Evolutionary conservation across 345 rosid genomes (phyloP).

Genomic region (Camelina neglecta): DNA sequence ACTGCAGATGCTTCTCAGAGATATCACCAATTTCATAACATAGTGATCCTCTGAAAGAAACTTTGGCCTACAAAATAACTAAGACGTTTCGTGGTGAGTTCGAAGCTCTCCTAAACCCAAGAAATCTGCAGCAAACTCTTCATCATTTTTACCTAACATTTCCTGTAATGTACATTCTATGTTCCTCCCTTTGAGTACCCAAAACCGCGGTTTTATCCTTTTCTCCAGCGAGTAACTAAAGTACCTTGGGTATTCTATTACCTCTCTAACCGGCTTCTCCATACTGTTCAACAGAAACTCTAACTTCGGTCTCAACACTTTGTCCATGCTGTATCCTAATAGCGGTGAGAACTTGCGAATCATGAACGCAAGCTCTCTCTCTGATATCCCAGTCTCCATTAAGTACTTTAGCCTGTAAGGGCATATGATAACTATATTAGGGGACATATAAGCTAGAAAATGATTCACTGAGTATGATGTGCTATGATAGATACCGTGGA

Average conservation of each 20-base stretch:
- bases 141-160: constrained; percentile 80
- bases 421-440: constrained; percentile 1
- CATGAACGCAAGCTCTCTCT: constrained; percentile 73
- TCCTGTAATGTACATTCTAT: constrained; percentile 72
- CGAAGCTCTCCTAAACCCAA: constrained; percentile 52
- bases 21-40: constrained; percentile 30
- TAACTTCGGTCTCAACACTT: constrained; percentile 77
- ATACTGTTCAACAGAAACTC: constrained; percentile 69
- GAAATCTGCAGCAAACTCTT: constrained; percentile 76
- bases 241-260: constrained; percentile 79
- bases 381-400: constrained; percentile 65
- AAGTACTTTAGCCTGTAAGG: constrained; percentile 68
- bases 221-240: constrained; percentile 88
- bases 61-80: constrained; percentile 23
- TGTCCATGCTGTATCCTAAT: constrained; percentile 79
- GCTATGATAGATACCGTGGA: constrained; percentile 66
- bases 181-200: constrained; percentile 65
- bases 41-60: constrained; percentile 25
- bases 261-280: constrained; percentile 65
- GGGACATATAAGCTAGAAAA: not conserved
- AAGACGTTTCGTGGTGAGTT: constrained; percentile 25
- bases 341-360: constrained; percentile 80
- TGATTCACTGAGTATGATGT: constrained; percentile 5
- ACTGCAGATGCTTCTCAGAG: constrained; percentile 33
- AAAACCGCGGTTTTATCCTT: constrained; percentile 84